These are phyloP conservation scores for Cardamine resedifolia DNA, from an alignment of 345 rosid genomes.

Conservation along the genomic window DNA sequence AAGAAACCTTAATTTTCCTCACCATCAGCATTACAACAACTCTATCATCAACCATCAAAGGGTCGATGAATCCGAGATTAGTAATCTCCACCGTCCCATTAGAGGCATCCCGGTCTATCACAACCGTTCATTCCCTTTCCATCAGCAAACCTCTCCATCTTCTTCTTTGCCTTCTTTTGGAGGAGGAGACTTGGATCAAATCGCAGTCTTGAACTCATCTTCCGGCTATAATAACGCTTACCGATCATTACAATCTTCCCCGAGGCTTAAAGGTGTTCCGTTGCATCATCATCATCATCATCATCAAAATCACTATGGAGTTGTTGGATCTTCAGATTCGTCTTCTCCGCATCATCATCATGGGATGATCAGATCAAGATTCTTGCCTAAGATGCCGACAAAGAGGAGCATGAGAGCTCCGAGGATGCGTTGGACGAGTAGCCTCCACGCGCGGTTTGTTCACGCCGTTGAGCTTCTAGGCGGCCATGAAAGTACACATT, in stretches of 20 bases:
- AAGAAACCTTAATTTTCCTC: conserved; percentile 29
- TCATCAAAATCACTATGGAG: conserved; percentile 45
- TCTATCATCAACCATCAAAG: conserved; percentile 29
- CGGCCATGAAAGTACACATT: conserved; percentile 82
- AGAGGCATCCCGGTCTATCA: conserved; percentile 84
- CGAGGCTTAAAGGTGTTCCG: conserved; percentile 53
- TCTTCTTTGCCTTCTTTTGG: conserved; percentile 45
- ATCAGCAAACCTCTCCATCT: conserved; percentile 52
- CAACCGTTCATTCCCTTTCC: conserved; percentile 65
- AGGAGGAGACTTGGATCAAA: conserved; percentile 54
- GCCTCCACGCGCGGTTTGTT: conserved; percentile 80
- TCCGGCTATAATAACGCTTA: conserved; percentile 35
- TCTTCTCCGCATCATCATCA: conserved; percentile 44
- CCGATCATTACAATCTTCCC: conserved; percentile 39
- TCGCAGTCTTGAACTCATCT: conserved; percentile 50
- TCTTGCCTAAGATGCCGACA: conserved; percentile 62
- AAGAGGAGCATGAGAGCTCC: conserved; percentile 91
- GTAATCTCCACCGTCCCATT: conserved; percentile 58
- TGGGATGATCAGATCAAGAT: conserved; percentile 69
- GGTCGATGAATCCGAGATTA: conserved; percentile 30
- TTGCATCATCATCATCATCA: conserved; percentile 33
- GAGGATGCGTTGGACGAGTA: conserved; percentile 90
- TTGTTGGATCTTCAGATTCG: conserved; percentile 54
- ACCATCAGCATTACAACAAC: conserved; percentile 36
- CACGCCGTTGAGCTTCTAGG: conserved; percentile 93